Evolutionary conservation across 2,329 filamentous ascomycete genomes (phyloP).

Genomic region (Dothidotthia symphoricarpi): DNA sequence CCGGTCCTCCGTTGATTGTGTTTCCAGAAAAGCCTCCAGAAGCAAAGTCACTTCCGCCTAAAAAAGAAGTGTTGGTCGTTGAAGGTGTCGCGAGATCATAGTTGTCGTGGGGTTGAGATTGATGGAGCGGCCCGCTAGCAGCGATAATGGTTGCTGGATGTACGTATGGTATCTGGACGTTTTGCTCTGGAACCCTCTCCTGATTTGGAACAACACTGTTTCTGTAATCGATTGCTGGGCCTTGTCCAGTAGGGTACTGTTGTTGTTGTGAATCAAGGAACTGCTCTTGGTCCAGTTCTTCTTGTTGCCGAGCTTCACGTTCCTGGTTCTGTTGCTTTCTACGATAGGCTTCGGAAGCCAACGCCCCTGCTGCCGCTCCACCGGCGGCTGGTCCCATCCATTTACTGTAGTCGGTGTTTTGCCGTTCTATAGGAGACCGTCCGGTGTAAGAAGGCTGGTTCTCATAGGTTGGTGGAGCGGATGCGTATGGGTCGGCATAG

Average conservation of each 20-base stretch:
- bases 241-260: slow-evolving; percentile 9
- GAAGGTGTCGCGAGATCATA: slow-evolving; percentile 16
- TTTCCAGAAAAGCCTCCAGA: slow-evolving; percentile 24
- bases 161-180: slow-evolving; percentile 8
- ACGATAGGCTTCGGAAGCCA: slow-evolving; percentile 37
- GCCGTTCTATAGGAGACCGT: slow-evolving; percentile 20
- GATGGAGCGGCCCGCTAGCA: slow-evolving; percentile 3
- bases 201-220: slow-evolving; percentile 9
- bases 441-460: slow-evolving; percentile 6
- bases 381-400: slow-evolving; percentile 56
- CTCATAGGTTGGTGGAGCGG: slow-evolving; percentile 5
- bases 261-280: slow-evolving; percentile 1
- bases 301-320: slow-evolving; percentile 21
- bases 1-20: slow-evolving; percentile 31
- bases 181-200: slow-evolving; percentile 16
- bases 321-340: slow-evolving; percentile 33
- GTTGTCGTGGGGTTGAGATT: slow-evolving; percentile 9
- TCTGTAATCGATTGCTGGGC: slow-evolving; percentile 3
- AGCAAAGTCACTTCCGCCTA: slow-evolving; percentile 31
- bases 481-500: slow-evolving; percentile 10
- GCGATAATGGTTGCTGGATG: slow-evolving; percentile 15
- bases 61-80: slow-evolving; percentile 29
- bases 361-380: slow-evolving; percentile 44
- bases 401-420: slow-evolving; percentile 50
- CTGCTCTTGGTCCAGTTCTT: slow-evolving; percentile 17